phyloP scores from a whole-genome alignment of 1,139 yeast genomes.

The Pichia sp. region DNA sequence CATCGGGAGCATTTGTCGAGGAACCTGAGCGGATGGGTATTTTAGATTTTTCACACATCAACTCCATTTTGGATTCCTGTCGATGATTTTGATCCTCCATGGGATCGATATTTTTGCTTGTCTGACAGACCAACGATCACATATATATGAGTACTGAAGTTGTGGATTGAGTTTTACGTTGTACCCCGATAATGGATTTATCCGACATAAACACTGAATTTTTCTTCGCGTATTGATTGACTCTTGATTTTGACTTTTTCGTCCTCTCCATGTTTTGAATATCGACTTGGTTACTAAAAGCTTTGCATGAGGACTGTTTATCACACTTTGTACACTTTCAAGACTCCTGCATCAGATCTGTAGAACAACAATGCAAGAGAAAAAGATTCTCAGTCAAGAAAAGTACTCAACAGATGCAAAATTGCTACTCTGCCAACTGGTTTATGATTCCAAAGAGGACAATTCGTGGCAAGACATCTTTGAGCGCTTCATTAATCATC shows the following conservation, averaged over 20 bases:
- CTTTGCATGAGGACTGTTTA: too few species aligned
- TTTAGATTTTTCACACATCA: neutral
- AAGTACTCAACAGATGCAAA: slow-evolving; percentile 28
- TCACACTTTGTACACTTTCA: too few species aligned
- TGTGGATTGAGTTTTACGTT: too few species aligned
- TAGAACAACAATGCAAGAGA: neutral
- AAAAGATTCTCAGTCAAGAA: neutral
- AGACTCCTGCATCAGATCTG: too few species aligned
- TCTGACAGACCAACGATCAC: too few species aligned
- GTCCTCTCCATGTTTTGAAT: neutral
- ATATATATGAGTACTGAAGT: too few species aligned
- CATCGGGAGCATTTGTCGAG: neutral
- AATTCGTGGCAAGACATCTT: slow-evolving; percentile 19
- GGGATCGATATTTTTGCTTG: too few species aligned
- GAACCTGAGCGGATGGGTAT: neutral
- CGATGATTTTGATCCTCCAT: neutral
- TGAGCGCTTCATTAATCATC: slow-evolving; percentile 23
- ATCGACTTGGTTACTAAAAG: too few species aligned
- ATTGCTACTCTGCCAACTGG: slow-evolving; percentile 29
- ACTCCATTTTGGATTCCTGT: neutral
- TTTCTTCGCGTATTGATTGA: neutral
- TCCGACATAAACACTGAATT: neutral
- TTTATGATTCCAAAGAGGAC: slow-evolving; percentile 24
- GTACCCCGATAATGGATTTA: neutral
- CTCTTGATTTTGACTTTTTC: neutral